Conservation (phyloP, 495 filamentous ascomycete species). For the Aspergillus steynii region DNA sequence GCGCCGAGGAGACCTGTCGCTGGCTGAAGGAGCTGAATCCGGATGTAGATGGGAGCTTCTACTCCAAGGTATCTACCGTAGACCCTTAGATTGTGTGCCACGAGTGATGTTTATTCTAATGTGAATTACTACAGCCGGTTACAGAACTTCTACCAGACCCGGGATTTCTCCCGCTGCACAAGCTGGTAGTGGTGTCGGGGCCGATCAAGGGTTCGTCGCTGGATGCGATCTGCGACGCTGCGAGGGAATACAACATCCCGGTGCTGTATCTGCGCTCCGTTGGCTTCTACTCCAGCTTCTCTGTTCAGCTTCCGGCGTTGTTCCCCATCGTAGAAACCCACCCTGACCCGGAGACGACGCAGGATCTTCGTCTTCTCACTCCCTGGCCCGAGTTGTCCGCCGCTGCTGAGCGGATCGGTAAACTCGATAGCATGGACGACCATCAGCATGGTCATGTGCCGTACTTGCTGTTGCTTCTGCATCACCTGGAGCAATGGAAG, state of each 20-base stretch:
- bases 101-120: neutral
- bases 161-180: slow-evolving; percentile 57
- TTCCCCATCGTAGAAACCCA: slow-evolving; percentile 98
- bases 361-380: slow-evolving; percentile 80
- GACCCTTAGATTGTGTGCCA: neutral
- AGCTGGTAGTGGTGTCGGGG: slow-evolving; percentile 72
- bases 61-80: slow-evolving; percentile 41
- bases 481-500: slow-evolving; percentile 88
- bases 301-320: slow-evolving; percentile 66
- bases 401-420: slow-evolving; percentile 58
- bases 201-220: slow-evolving; percentile 64
- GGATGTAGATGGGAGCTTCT: slow-evolving; percentile 74
- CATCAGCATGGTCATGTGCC: slow-evolving; percentile 93
- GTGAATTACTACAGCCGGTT: slow-evolving; percentile 30
- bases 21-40: slow-evolving; percentile 89
- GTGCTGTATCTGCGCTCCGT: slow-evolving; percentile 81
- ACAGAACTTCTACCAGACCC: slow-evolving; percentile 40
- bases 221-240: slow-evolving; percentile 55
- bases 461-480: slow-evolving; percentile 78
- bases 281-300: slow-evolving; percentile 87
- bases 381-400: slow-evolving; percentile 83
- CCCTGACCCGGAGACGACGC: slow-evolving; percentile 80
- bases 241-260: slow-evolving; percentile 64
- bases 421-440: slow-evolving; percentile 70
- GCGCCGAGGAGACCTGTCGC: slow-evolving; percentile 74